These are phyloP conservation scores for Cercospora brassicicola DNA, from an alignment of 2,329 filamentous ascomycete species.

Conservation along the genomic window DNA sequence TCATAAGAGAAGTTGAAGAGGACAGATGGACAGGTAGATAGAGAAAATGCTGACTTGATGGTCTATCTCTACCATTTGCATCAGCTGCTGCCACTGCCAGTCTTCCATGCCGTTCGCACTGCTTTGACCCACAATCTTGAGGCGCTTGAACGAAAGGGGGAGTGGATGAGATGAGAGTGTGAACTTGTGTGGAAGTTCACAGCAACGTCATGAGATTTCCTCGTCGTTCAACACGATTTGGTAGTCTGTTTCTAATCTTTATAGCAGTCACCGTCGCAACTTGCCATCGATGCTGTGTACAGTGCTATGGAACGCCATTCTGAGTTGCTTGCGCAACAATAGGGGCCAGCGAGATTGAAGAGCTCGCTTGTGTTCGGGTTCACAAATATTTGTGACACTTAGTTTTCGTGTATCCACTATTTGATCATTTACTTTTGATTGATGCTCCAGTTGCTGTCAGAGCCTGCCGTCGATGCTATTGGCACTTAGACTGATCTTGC, in stretches of 20 bases:
- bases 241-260: background rate
- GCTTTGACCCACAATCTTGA: background rate
- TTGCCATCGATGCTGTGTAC: background rate
- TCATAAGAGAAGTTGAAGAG: constrained; percentile 2
- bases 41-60: background rate
- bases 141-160: background rate
- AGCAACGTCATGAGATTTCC: background rate
- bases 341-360: background rate
- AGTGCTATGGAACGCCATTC: background rate
- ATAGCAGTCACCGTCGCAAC: background rate
- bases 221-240: background rate
- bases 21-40: background rate
- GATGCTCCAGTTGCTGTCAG: background rate
- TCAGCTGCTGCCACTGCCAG: background rate
- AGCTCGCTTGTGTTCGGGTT: background rate
- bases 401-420: background rate
- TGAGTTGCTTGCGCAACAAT: background rate
- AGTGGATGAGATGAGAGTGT: background rate
- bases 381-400: background rate
- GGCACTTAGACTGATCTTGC: background rate
- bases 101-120: background rate
- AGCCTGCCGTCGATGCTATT: background rate
- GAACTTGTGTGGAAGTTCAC: background rate
- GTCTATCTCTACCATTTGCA: background rate
- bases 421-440: background rate